Conservation (phyloP, 2,329 filamentous ascomycete species). For the Arthrobotrys pseudoclavata region DNA sequence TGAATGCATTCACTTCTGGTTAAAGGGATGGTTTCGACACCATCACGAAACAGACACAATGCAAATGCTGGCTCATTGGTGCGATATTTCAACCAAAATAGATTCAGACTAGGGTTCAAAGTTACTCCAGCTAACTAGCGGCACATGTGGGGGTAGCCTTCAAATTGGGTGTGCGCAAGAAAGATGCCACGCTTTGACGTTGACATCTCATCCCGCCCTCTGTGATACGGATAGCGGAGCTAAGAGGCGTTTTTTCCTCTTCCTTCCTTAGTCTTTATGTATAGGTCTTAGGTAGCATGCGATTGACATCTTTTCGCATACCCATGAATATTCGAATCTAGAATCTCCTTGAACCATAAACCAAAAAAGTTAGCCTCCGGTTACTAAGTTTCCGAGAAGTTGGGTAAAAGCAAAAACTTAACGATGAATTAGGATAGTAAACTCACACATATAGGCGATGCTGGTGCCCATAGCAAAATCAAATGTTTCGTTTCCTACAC, state of each 20-base stretch:
- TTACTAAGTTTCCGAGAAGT: conserved; percentile 8
- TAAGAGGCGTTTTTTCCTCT: conserved; percentile 9
- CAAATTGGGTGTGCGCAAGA: conserved; percentile 27
- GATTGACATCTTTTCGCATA: conserved; percentile 13
- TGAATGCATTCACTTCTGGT: not conserved
- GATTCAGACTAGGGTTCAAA: not conserved
- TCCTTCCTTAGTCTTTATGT: not conserved
- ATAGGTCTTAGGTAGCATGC: not conserved
- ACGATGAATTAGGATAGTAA: conserved; percentile 7
- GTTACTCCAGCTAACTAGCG: not conserved
- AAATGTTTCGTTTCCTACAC: conserved; percentile 8
- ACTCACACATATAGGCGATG: conserved; percentile 10
- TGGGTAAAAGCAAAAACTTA: conserved; percentile 15
- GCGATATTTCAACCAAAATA: conserved; percentile 12
- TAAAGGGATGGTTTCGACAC: not conserved
- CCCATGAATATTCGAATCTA: not conserved
- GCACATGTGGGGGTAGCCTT: conserved; percentile 9
- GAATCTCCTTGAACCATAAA: conserved; percentile 22
- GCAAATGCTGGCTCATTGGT: conserved; percentile 7
- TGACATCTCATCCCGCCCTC: conserved; percentile 34
- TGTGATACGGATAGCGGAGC: conserved; percentile 23
- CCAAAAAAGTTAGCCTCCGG: conserved; percentile 21
- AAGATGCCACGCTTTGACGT: conserved; percentile 49
- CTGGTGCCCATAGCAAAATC: conserved; percentile 42
- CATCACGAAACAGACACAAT: conserved; percentile 14